Base-by-base conservation (phyloP, 192 early-diverging fungal genomes). In the Tieghemiomyces parasiticus region DNA sequence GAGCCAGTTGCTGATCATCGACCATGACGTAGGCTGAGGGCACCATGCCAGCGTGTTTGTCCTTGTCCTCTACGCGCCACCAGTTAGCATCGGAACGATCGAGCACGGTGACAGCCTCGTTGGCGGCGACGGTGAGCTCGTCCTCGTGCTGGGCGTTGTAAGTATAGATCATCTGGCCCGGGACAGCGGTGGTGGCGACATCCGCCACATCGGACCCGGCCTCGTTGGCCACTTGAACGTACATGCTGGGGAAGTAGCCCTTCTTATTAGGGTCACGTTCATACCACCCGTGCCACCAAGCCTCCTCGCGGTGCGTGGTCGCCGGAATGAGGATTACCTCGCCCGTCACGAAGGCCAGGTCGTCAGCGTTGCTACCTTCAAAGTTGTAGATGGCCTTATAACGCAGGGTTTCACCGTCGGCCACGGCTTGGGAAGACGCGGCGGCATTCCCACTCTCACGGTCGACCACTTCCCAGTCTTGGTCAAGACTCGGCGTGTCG, bases 341-440 rank as follows among this genome's bases (percentile, higher is more conserved):
- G 14, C 50, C 50, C 25, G 29, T 14, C 2, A 26, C 28, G 29
- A 52, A 52, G 19, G 14, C 26, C 2, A 52, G 50, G 50, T 52
- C 50, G 50, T 52, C 50, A 2, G 50, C 14, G 50, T 52, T 52
- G 26, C 26, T 52, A 9, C 50, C 50, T 25, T 52, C 50, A 29
- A 52, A 52, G 16, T 52, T 52, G 29, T 52, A 52, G 29, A 52
- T 52, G 50, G 50, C 50, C 22, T 29, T 52, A 26, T 52, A 52
- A 20, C 19, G 50, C 26, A 52, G 22, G 1, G 26, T 28, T 2
- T 20, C 22, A 20, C 14, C 14, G 46, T 47, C 25, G 46, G 25
- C 1, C 20, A 22, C 46, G 8, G 25, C 25, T 22, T 20, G 25
- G 14, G 26, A 4, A 25, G 50, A 20, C 22, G 20, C 50, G 22